A percentile compares a stretch with the other conserved stretches of the same genome.
Conservation (phyloP, 257 asterid species). For the Vinca minor region DNA sequence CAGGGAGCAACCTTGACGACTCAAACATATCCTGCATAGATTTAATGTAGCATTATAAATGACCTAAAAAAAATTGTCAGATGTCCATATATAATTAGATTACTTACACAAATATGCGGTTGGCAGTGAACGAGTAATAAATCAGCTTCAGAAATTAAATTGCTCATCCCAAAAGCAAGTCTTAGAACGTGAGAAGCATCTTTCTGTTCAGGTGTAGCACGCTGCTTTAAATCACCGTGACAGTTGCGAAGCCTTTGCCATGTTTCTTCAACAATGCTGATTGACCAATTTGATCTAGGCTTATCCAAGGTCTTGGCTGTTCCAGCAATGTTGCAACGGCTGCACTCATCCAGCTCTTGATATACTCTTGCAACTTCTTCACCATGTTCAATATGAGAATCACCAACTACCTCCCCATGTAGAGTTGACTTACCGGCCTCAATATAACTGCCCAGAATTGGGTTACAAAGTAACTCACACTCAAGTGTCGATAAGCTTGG, state of each 20-base stretch:
- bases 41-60: neutral
- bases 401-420: conserved; percentile 51
- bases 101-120: conserved; percentile 42
- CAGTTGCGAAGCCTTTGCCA: conserved; percentile 58
- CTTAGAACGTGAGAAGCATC: conserved; percentile 34
- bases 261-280: conserved; percentile 49
- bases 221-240: conserved; percentile 30
- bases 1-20: conserved; percentile 29
- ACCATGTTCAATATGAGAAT: conserved; percentile 42
- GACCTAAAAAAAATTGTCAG: neutral
- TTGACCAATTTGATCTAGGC: conserved; percentile 21
- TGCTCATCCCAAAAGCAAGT: conserved; percentile 42
- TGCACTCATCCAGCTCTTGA: conserved; percentile 79
- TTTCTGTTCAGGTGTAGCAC: conserved; percentile 64
- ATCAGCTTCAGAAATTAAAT: conserved; percentile 74
- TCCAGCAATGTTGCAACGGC: conserved; percentile 47
- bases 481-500: conserved; percentile 19
- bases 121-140: conserved; percentile 54
- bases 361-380: conserved; percentile 36
- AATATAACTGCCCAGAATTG: conserved; percentile 23
- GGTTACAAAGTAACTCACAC: conserved; percentile 15
- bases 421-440: conserved; percentile 22
- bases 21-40: conserved; percentile 54
- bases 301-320: conserved; percentile 24
- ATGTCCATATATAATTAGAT: conserved; percentile 8